These are phyloP conservation scores for Auriscalpium microsporum DNA, from an alignment of 768 basidiomycete species.

Conservation along the genomic window DNA sequence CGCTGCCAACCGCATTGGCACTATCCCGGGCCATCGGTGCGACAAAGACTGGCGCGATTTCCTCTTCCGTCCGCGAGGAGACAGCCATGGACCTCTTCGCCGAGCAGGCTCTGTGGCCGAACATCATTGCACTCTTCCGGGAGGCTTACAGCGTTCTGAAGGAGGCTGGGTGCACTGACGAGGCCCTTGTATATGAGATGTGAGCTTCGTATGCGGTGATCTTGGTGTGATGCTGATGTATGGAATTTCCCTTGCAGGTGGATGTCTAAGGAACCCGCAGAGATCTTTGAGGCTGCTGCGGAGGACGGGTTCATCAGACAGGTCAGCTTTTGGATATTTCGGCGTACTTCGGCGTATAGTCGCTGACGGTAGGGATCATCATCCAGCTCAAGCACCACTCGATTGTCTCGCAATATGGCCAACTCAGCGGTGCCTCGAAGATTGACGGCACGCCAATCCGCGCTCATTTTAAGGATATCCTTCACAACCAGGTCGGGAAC, in stretches of 20 bases:
- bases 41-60: slow-evolving; percentile 54
- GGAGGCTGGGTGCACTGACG: slow-evolving; percentile 58
- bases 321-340: slow-evolving; percentile 21
- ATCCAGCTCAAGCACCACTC: slow-evolving; percentile 53
- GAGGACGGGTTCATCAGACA: slow-evolving; percentile 58
- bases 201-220: slow-evolving; percentile 17
- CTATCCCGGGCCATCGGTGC: slow-evolving; percentile 52
- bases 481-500: slow-evolving; percentile 42
- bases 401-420: slow-evolving; percentile 53
- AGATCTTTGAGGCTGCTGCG: slow-evolving; percentile 59
- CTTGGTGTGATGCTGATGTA: background rate
- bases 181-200: slow-evolving; percentile 62
- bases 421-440: slow-evolving; percentile 47
- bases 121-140: slow-evolving; percentile 56
- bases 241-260: slow-evolving; percentile 32
- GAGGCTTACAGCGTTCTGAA: slow-evolving; percentile 55
- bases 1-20: slow-evolving; percentile 39
- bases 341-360: background rate
- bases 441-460: slow-evolving; percentile 43
- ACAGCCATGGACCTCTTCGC: slow-evolving; percentile 60
- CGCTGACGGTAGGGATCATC: background rate
- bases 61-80: slow-evolving; percentile 53
- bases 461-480: slow-evolving; percentile 48
- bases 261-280: slow-evolving; percentile 67
- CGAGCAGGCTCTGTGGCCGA: slow-evolving; percentile 60